Percentiles rank a stretch among this genome's conserved stretches.
Conservation (phyloP, 805 yeast genomes). For the Schwanniomyces polymorphus region DNA sequence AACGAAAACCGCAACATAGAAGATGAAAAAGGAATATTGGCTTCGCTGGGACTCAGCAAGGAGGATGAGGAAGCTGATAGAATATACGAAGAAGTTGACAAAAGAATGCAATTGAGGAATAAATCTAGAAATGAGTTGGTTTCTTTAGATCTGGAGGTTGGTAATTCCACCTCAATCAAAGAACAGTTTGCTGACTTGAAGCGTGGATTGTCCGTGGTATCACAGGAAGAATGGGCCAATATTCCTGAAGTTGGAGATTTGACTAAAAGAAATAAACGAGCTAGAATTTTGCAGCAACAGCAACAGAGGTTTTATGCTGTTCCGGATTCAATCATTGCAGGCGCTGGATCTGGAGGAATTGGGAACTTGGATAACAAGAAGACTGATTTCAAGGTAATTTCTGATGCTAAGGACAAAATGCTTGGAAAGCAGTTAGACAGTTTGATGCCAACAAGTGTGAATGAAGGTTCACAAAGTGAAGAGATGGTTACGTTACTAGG, state of each 20-base stretch:
- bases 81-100: slow-evolving; percentile 68
- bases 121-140: slow-evolving; percentile 16
- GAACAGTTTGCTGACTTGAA: slow-evolving; percentile 68
- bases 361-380: slow-evolving; percentile 11
- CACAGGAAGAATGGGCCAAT: slow-evolving; percentile 74
- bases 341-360: slow-evolving; percentile 10
- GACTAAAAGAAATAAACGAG: slow-evolving; percentile 76
- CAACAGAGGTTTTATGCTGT: slow-evolving; percentile 77
- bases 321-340: slow-evolving; percentile 65
- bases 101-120: slow-evolving; percentile 38
- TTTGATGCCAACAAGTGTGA: slow-evolving; percentile 13
- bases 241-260: slow-evolving; percentile 89
- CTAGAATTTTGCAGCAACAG: slow-evolving; percentile 58
- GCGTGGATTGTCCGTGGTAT: slow-evolving; percentile 54
- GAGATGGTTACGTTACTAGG: slow-evolving; percentile 19
- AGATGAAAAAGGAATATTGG: slow-evolving; percentile 34
- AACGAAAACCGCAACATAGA: slow-evolving; percentile 26
- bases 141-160: slow-evolving; percentile 3
- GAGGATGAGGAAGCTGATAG: slow-evolving; percentile 80
- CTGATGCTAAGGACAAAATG: slow-evolving; percentile 64
- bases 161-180: slow-evolving; percentile 15
- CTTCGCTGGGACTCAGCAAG: slow-evolving; percentile 25
- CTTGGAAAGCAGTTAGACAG: slow-evolving; percentile 54
- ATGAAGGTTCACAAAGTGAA: slow-evolving; percentile 33
- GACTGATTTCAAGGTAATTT: slow-evolving; percentile 53